Conservation (phyloP, 148 eudicot species). For the Chenopodium album region DNA sequence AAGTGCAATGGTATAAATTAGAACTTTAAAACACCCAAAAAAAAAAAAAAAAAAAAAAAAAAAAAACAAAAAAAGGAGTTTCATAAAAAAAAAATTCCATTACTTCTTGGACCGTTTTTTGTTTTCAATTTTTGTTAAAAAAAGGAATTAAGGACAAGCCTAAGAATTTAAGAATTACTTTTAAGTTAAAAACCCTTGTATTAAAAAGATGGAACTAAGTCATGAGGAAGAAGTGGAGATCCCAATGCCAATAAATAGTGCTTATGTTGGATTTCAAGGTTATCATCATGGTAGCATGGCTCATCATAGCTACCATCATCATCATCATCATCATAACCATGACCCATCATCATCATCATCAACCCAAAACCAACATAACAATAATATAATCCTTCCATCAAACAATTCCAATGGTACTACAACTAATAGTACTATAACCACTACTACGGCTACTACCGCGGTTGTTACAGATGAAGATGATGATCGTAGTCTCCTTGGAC, state of each 20-base stretch:
- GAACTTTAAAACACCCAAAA: background rate
- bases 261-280: constrained; percentile 23
- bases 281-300: constrained; percentile 22
- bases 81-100: background rate
- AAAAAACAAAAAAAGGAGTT: background rate
- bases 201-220: constrained; percentile 19
- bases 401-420: background rate
- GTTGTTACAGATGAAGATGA: constrained; percentile 2
- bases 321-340: constrained; percentile 3
- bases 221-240: constrained; percentile 31
- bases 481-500: background rate
- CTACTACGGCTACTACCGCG: background rate
- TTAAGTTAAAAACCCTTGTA: too few species aligned
- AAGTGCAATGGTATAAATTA: too few species aligned
- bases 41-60: too few species aligned
- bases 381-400: constrained; percentile 9
- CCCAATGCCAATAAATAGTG: constrained; percentile 35
- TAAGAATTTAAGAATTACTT: constrained; percentile 1
- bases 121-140: background rate
- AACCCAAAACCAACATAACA: constrained; percentile 11
- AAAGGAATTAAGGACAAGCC: background rate
- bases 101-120: background rate
- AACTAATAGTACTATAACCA: background rate
- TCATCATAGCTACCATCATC: background rate
- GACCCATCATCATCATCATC: constrained; percentile 23